Evolutionary conservation across 306 rosid species (phyloP).

Genomic region (Echinosophora koreensis): DNA sequence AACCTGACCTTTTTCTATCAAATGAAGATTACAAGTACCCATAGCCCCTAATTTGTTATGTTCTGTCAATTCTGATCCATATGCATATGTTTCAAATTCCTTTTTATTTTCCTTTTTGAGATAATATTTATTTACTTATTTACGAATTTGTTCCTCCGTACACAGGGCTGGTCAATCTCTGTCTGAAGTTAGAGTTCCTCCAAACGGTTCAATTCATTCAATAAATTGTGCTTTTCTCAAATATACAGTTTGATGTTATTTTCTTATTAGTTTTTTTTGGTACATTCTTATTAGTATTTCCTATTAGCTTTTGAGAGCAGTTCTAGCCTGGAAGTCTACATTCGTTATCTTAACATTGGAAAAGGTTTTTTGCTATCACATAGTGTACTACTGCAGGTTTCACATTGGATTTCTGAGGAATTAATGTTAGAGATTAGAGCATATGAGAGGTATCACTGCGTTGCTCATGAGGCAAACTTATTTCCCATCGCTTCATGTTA

Average conservation of each 20-base stretch:
- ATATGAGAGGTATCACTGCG: not conserved
- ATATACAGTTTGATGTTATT: conserved; percentile 1
- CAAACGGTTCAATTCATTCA: conserved; percentile 13
- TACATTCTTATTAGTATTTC: no score
- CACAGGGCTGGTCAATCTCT: conserved; percentile 78
- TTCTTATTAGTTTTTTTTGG: not conserved
- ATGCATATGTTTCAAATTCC: no score
- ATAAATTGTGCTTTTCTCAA: not conserved
- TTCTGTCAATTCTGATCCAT: no score
- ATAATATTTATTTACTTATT: not conserved
- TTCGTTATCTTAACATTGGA: not conserved
- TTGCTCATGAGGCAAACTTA: conserved; percentile 6
- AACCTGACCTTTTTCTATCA: no score
- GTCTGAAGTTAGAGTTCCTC: conserved; percentile 64
- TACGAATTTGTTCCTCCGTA: conserved; percentile 32
- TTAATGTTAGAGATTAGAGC: not conserved
- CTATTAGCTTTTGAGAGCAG: not conserved
- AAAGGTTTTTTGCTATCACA: not conserved
- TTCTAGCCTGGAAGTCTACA: not conserved
- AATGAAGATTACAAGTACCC: no score
- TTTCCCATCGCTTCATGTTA: not conserved
- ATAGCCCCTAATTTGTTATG: no score
- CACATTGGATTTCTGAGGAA: not conserved
- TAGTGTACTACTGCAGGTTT: not conserved
- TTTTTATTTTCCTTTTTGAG: no score